Percentiles rank a stretch among this genome's conserved stretches.
These are phyloP conservation scores for Phytopythium chamaehyphon DNA, from an alignment of 352 stramenopile species.

Conservation along the genomic window DNA sequence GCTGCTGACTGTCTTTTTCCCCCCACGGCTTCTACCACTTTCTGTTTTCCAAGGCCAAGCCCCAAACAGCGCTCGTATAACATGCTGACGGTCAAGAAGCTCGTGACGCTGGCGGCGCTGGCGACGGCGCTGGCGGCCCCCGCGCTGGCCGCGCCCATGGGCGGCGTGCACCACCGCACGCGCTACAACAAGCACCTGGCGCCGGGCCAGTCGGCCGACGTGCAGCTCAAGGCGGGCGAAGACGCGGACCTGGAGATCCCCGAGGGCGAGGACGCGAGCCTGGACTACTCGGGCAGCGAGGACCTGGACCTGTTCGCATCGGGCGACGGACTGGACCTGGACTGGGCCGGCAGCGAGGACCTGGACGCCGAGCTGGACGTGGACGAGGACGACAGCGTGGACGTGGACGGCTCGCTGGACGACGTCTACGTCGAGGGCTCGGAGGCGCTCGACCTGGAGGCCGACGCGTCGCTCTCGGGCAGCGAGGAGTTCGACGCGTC, in stretches of 20 bases:
- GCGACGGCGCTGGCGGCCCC: conserved; percentile 20
- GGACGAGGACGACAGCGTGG: conserved; percentile 18
- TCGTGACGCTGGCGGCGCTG: conserved; percentile 24
- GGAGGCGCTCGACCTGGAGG: conserved; percentile 14
- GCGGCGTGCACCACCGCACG: conserved; percentile 27
- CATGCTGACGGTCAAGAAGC: conserved; percentile 33
- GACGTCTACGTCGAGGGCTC: conserved; percentile 27
- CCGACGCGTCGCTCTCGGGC: background rate
- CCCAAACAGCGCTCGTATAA: too few relatives aligned
- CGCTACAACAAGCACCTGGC: conserved; percentile 27
- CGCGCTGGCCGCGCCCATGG: conserved; percentile 16
- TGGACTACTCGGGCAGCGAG: conserved; percentile 18
- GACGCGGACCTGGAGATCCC: conserved; percentile 17
- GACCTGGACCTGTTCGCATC: conserved; percentile 14
- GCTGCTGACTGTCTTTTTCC: too few relatives aligned
- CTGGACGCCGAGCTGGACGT: conserved; percentile 24
- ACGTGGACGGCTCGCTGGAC: conserved; percentile 19
- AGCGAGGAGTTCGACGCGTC: conserved; percentile 26
- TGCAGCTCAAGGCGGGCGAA: conserved; percentile 16
- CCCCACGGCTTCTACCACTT: too few relatives aligned
- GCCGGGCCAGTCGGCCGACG: conserved; percentile 7
- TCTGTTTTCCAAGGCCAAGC: too few relatives aligned
- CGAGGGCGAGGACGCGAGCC: conserved; percentile 11
- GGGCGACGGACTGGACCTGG: conserved; percentile 20
- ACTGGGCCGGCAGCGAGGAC: conserved; percentile 9